Conservation (phyloP, 1,284 basidiomycete species). For the Lignosus rhinocerotis region DNA sequence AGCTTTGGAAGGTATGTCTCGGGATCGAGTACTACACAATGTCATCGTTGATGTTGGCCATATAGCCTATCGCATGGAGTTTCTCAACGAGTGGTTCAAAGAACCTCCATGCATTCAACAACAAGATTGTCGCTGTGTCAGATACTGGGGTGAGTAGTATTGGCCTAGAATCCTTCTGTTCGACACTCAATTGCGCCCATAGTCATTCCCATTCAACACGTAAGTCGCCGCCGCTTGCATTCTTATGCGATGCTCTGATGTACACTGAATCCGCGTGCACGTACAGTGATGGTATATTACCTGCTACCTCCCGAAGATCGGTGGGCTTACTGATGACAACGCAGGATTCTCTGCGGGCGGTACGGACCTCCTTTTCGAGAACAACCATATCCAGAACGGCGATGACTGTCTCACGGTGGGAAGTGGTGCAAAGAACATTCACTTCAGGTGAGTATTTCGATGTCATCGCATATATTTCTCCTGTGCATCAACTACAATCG, state of each 20-base stretch:
- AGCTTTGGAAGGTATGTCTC: slow-evolving; percentile 53
- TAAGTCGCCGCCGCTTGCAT: slow-evolving; percentile 30
- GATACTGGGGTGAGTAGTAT: slow-evolving; percentile 30
- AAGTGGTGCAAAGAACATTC: slow-evolving; percentile 56
- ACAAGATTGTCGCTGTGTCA: slow-evolving; percentile 53
- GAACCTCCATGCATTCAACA: slow-evolving; percentile 55
- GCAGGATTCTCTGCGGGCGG: slow-evolving; percentile 59
- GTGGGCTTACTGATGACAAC: neutral
- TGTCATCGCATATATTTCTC: no score
- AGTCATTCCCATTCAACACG: slow-evolving; percentile 68
- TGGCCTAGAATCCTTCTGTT: slow-evolving; percentile 17
- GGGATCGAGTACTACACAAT: no score
- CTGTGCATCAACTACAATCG: neutral
- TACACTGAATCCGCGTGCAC: neutral
- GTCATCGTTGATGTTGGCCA: neutral
- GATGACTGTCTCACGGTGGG: slow-evolving; percentile 65
- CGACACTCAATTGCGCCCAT: slow-evolving; percentile 30
- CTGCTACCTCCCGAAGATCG: neutral
- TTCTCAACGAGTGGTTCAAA: slow-evolving; percentile 51
- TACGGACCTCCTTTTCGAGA: slow-evolving; percentile 55
- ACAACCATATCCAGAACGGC: slow-evolving; percentile 57
- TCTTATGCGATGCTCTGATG: neutral
- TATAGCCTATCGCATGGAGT: slow-evolving; percentile 58
- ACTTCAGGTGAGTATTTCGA: slow-evolving; percentile 43
- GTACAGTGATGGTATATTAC: slow-evolving; percentile 24